phyloP scores from a whole-genome alignment of 139 green algal genomes.

The Haematococcus sp. region DNA sequence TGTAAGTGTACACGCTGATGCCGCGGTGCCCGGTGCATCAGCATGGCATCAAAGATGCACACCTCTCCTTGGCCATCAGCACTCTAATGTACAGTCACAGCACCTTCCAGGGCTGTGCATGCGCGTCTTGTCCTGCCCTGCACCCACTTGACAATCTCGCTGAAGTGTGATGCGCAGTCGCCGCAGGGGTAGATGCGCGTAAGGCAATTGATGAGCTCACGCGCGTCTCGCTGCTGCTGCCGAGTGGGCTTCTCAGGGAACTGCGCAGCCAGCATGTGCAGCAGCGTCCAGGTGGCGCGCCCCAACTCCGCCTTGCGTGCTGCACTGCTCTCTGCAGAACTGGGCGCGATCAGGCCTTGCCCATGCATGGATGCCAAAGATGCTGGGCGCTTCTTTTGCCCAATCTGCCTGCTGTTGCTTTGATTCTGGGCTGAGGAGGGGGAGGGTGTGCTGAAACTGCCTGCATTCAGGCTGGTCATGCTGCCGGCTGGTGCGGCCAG shows the following conservation, averaged over 20 bases:
- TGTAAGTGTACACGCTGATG: background rate
- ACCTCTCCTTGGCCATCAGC: too few species aligned
- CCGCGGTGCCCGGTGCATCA: background rate
- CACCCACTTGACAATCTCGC: conserved; percentile 70
- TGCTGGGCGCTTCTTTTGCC: too few species aligned
- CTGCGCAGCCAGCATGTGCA: conserved; percentile 90
- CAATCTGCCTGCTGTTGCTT: too few species aligned
- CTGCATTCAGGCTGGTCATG: too few species aligned
- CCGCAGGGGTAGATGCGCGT: conserved; percentile 91
- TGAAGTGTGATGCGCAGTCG: conserved; percentile 89
- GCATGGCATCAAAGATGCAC: too few species aligned
- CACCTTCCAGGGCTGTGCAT: background rate
- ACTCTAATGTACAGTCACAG: background rate
- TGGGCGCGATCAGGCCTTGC: too few species aligned
- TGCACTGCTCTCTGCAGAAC: background rate
- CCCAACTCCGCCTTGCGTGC: conserved; percentile 74
- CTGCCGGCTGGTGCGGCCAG: too few species aligned
- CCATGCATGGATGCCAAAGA: too few species aligned
- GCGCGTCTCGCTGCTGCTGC: conserved; percentile 72
- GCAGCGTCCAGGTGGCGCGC: conserved; percentile 85
- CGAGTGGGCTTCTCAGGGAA: conserved; percentile 80
- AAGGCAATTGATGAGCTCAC: conserved; percentile 65
- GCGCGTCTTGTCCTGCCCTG: background rate
- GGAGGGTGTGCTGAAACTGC: too few species aligned
- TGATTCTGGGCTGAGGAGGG: too few species aligned